Percentiles rank a stretch among this genome's conserved stretches.
Evolutionary conservation across 805 yeast species (phyloP).

Genomic region (baker's yeast (Saccharomyces cerevisiae)): DNA sequence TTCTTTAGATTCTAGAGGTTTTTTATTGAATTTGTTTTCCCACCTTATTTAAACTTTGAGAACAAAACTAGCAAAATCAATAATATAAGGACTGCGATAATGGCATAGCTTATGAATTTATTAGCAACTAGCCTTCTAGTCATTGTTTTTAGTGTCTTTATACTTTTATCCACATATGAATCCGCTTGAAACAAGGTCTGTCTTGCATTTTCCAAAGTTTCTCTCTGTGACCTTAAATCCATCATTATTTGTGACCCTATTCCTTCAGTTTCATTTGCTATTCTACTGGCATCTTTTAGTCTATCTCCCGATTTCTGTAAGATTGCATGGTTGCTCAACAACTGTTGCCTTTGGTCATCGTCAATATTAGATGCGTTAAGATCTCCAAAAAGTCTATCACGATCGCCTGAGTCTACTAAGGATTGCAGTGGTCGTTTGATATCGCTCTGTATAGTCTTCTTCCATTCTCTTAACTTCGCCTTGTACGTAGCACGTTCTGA

Average conservation of each 20-base stretch:
- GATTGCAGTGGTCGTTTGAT: conserved; percentile 48
- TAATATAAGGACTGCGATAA: conserved; percentile 76
- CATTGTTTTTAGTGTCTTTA: conserved; percentile 83
- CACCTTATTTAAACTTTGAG: conserved; percentile 60
- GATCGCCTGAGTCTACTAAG: conserved; percentile 61
- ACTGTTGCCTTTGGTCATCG: conserved; percentile 70
- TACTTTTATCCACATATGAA: conserved; percentile 80
- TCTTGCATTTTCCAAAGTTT: conserved; percentile 79
- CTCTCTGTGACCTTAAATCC: conserved; percentile 87
- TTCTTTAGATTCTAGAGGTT: conserved; percentile 36
- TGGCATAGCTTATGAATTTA: conserved; percentile 81
- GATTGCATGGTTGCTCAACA: conserved; percentile 68
- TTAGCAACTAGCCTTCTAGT: conserved; percentile 88
- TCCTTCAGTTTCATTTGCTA: conserved; percentile 86
- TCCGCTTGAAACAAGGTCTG: conserved; percentile 86
- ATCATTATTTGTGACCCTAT: conserved; percentile 86
- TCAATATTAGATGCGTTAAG: conserved; percentile 16
- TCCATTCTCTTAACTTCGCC: conserved; percentile 67
- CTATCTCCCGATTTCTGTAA: conserved; percentile 78
- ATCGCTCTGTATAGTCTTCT: conserved; percentile 46
- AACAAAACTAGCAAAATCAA: conserved; percentile 76
- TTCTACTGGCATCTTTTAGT: conserved; percentile 75
- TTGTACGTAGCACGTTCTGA: conserved; percentile 55
- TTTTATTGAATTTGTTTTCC: conserved; percentile 3
- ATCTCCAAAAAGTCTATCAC: conserved; percentile 64